Percentiles rank a stretch among this genome's conserved stretches.
These are phyloP conservation scores for Metschnikowia lochheadii DNA, from an alignment of 805 yeast genomes.

Conservation along the genomic window DNA sequence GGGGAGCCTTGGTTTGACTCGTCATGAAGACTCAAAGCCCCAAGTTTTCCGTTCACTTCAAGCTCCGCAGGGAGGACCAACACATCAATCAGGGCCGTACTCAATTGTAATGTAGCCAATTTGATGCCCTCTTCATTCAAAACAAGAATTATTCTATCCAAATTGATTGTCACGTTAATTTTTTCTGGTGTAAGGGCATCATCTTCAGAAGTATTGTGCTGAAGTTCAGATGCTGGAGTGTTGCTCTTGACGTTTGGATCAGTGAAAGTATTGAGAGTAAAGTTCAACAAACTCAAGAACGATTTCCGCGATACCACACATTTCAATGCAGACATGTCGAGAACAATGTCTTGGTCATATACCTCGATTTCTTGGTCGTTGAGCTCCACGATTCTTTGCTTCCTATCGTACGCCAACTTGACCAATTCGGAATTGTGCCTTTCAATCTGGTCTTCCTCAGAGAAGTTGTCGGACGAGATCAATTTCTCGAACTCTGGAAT, in stretches of 20 bases:
- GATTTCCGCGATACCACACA: slow-evolving; percentile 75
- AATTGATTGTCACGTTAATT: slow-evolving; percentile 60
- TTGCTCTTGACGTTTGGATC: slow-evolving; percentile 62
- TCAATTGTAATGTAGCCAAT: slow-evolving; percentile 72
- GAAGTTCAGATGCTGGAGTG: slow-evolving; percentile 64
- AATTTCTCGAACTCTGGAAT: slow-evolving; percentile 63
- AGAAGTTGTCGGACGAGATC: slow-evolving; percentile 57
- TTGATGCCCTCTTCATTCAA: slow-evolving; percentile 80
- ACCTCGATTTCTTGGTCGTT: slow-evolving; percentile 56
- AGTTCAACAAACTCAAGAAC: slow-evolving; percentile 72
- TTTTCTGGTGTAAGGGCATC: slow-evolving; percentile 65
- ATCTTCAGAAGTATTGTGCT: slow-evolving; percentile 60
- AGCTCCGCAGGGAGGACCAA: slow-evolving; percentile 70
- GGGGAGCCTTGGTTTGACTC: slow-evolving; percentile 65
- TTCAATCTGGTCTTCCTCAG: slow-evolving; percentile 31
- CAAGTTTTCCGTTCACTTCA: slow-evolving; percentile 68
- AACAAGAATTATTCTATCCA: slow-evolving; percentile 70
- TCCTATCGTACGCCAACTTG: slow-evolving; percentile 53
- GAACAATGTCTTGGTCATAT: slow-evolving; percentile 69
- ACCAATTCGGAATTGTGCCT: slow-evolving; percentile 44
- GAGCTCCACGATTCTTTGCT: slow-evolving; percentile 55
- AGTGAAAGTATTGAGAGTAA: slow-evolving; percentile 80
- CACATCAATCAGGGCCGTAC: slow-evolving; percentile 66
- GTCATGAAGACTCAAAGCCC: slow-evolving; percentile 74
- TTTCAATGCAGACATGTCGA: slow-evolving; percentile 74